Evolutionary conservation across 192 early-diverging fungal genomes (phyloP).

Genomic region (Rhizophlyctis rosea): DNA sequence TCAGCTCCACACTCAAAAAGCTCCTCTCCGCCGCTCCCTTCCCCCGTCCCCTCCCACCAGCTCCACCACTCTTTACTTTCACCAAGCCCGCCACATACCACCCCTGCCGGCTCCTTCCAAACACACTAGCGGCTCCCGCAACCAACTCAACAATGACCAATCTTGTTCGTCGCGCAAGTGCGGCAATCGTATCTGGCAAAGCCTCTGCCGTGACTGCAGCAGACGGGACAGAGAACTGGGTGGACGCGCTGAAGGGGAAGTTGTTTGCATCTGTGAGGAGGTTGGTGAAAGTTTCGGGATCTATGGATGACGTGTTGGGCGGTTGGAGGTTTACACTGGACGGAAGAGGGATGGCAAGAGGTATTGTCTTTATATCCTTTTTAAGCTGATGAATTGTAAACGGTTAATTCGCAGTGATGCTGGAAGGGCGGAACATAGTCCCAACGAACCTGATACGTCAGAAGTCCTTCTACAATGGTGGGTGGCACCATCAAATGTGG

Average conservation of each 20-base stretch:
- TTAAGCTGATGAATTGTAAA: too few relatives aligned
- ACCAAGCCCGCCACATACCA: constrained; percentile 33
- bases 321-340: not conserved
- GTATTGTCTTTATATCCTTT: too few relatives aligned
- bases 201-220: not conserved
- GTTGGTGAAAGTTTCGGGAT: constrained; percentile 19
- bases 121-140: constrained; percentile 24
- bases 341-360: not conserved
- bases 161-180: constrained; percentile 11
- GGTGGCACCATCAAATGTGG: too few relatives aligned
- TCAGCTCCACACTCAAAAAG: constrained; percentile 20
- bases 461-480: too few relatives aligned
- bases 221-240: constrained; percentile 20
- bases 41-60: not conserved
- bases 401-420: too few relatives aligned
- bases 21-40: not conserved
- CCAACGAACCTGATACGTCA: too few relatives aligned
- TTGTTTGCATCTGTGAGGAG: constrained; percentile 9
- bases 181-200: not conserved
- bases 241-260: constrained; percentile 21
- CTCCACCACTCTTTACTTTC: constrained; percentile 15
- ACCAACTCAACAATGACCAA: constrained; percentile 21
- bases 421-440: too few relatives aligned
- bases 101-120: constrained; percentile 15
- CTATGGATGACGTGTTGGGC: not conserved